A percentile compares a stretch with the other conserved stretches of the same genome.
phyloP scores from a whole-genome alignment of 1,284 basidiomycete species.

The Uromyces viciae-fabae region DNA sequence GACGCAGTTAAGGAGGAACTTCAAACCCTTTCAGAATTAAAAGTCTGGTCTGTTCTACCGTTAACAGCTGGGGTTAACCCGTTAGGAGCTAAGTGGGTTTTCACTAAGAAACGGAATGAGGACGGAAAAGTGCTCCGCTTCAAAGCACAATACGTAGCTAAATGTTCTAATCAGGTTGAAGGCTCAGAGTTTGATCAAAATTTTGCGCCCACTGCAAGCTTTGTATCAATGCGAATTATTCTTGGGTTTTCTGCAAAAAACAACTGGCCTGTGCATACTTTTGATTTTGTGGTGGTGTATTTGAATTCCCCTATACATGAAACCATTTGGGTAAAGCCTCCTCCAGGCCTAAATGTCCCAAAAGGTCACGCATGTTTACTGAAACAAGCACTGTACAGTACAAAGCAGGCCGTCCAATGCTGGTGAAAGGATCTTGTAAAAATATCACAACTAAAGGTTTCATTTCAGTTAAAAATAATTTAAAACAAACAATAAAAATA shows the following conservation, averaged over 20 bases:
- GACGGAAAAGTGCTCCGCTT: background rate
- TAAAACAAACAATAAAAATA: no score
- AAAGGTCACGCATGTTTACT: background rate
- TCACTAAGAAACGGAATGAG: background rate
- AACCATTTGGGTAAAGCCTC: background rate
- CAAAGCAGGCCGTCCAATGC: background rate
- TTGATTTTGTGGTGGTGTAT: constrained; percentile 7
- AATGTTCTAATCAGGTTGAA: background rate
- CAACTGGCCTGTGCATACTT: background rate
- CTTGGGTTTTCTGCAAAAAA: background rate
- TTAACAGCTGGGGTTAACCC: background rate
- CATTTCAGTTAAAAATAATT: no score
- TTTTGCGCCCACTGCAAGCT: background rate
- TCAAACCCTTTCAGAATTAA: background rate
- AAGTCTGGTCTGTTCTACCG: background rate
- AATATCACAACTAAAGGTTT: no score
- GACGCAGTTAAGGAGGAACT: background rate
- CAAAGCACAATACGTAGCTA: background rate
- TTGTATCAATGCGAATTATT: background rate
- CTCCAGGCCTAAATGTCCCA: background rate
- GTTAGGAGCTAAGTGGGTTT: background rate
- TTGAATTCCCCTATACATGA: constrained; percentile 1
- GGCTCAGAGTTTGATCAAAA: background rate
- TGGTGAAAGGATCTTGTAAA: no score
- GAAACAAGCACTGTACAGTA: background rate